Conservation (phyloP, 2,329 filamentous ascomycete species). For the Phialophora chinensis region DNA sequence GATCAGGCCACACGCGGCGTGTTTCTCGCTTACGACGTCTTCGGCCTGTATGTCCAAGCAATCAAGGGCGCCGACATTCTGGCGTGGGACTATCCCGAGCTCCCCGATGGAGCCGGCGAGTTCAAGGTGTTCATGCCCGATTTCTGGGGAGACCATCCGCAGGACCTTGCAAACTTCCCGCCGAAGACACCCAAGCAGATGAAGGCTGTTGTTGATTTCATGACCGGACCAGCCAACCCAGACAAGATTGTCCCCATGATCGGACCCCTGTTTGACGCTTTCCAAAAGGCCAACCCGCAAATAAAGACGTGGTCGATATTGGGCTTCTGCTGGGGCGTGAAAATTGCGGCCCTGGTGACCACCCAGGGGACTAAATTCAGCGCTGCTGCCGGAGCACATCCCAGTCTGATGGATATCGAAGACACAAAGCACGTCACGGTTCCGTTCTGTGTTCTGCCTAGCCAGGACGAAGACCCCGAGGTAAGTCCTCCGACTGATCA, state of each 20-base stretch:
- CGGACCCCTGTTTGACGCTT: slow-evolving; percentile 13
- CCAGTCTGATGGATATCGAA: slow-evolving; percentile 60
- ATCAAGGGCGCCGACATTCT: slow-evolving; percentile 21
- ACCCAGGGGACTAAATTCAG: slow-evolving; percentile 54
- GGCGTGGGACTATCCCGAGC: slow-evolving; percentile 11
- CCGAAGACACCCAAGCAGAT: slow-evolving; percentile 17
- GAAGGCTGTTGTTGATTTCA: slow-evolving; percentile 15
- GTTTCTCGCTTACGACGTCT: slow-evolving; percentile 22
- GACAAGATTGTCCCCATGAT: slow-evolving; percentile 9
- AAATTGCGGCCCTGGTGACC: slow-evolving; percentile 54
- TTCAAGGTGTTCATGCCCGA: slow-evolving; percentile 26
- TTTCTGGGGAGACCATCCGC: slow-evolving; percentile 25
- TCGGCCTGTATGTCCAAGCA: slow-evolving; percentile 20
- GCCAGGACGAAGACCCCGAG: slow-evolving; percentile 57
- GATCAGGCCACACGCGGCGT: slow-evolving; percentile 10
- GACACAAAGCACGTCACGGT: slow-evolving; percentile 58
- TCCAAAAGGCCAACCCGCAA: slow-evolving; percentile 18
- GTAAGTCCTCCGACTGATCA: slow-evolving; percentile 35
- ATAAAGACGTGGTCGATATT: slow-evolving; percentile 15
- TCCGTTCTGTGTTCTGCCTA: slow-evolving; percentile 58
- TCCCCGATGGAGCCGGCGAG: slow-evolving; percentile 19
- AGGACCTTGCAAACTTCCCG: slow-evolving; percentile 19
- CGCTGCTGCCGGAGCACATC: slow-evolving; percentile 57
- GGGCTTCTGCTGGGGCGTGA: slow-evolving; percentile 23
- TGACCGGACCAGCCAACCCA: slow-evolving; percentile 16